Percentiles rank a stretch among this genome's conserved stretches.
Evolutionary conservation across 1,284 basidiomycete genomes (phyloP).

Genomic region (Coniferiporia weirii): DNA sequence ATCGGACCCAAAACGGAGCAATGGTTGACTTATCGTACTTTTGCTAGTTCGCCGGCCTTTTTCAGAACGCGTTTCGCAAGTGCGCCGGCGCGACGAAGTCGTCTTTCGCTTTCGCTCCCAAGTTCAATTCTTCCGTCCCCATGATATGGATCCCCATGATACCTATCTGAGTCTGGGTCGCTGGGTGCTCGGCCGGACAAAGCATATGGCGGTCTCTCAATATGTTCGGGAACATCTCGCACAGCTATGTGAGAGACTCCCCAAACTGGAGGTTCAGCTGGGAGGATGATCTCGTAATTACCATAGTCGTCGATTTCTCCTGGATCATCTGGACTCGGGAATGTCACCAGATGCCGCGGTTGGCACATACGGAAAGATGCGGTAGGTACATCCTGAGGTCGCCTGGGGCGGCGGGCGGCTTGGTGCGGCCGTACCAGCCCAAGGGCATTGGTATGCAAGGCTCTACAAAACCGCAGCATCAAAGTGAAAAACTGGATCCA

Average conservation of each 20-base stretch:
- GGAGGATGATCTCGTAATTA: slow-evolving; percentile 58
- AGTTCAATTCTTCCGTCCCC: slow-evolving; percentile 45
- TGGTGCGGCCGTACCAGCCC: not conserved
- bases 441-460: not conserved
- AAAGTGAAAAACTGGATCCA: not conserved
- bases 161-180: slow-evolving; percentile 3
- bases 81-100: slow-evolving; percentile 52
- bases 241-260: slow-evolving; percentile 59
- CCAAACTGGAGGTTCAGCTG: slow-evolving; percentile 57
- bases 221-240: slow-evolving; percentile 53
- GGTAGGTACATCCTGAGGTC: not conserved
- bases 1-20: too few species aligned
- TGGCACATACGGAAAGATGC: not conserved
- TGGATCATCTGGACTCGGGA: not conserved
- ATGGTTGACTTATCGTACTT: slow-evolving; percentile 35
- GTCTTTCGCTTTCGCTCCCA: slow-evolving; percentile 50
- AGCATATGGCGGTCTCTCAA: slow-evolving; percentile 58
- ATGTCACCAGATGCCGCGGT: not conserved
- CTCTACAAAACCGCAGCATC: not conserved
- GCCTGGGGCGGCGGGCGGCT: not conserved
- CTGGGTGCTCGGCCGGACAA: slow-evolving; percentile 14
- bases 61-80: slow-evolving; percentile 60
- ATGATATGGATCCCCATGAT: slow-evolving; percentile 18
- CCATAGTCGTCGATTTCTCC: slow-evolving; percentile 38
- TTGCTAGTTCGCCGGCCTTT: slow-evolving; percentile 51